Conservation (phyloP, 352 stramenopile genomes). For the Pythium guiyangense region DNA sequence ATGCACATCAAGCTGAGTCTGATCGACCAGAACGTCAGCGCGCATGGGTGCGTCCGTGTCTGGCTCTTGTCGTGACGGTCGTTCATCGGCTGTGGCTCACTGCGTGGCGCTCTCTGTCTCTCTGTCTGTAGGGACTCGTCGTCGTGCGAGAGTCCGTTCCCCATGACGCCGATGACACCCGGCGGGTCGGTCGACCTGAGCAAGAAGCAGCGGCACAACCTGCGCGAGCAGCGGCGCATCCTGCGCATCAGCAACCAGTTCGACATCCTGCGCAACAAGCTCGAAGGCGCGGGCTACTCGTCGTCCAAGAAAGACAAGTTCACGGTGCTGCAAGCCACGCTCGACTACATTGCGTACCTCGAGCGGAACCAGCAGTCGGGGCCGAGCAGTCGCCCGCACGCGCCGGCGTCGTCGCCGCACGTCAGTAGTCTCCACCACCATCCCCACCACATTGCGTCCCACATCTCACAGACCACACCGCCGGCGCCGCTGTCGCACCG, state of each 20-base stretch:
- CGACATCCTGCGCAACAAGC: conserved; percentile 71
- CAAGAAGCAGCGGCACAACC: conserved; percentile 84
- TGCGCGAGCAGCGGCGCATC: conserved; percentile 77
- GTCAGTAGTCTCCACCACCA: background rate
- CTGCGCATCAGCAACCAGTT: conserved; percentile 84
- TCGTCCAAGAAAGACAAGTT: conserved; percentile 87
- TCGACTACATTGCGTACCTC: conserved; percentile 78
- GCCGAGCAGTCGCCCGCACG: conserved; percentile 5
- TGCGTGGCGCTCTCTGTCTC: background rate
- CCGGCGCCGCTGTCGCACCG: conserved; percentile 17
- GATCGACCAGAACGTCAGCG: conserved; percentile 62
- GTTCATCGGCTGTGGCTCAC: background rate
- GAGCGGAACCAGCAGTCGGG: conserved; percentile 49
- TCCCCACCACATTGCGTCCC: conserved; percentile 2
- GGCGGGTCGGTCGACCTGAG: conserved; percentile 52
- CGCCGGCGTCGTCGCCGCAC: background rate
- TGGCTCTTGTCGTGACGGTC: background rate
- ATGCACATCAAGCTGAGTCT: conserved; percentile 87
- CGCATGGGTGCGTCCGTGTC: conserved; percentile 23
- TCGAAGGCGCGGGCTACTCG: conserved; percentile 64
- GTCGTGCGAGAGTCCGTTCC: conserved; percentile 69
- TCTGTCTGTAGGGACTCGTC: conserved; percentile 31
- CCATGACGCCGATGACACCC: conserved; percentile 49
- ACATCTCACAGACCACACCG: conserved; percentile 22
- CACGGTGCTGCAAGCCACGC: conserved; percentile 75